Base-by-base conservation (phyloP, 2,329 filamentous ascomycete species). In the Allantophomopsis lycopodina region DNA sequence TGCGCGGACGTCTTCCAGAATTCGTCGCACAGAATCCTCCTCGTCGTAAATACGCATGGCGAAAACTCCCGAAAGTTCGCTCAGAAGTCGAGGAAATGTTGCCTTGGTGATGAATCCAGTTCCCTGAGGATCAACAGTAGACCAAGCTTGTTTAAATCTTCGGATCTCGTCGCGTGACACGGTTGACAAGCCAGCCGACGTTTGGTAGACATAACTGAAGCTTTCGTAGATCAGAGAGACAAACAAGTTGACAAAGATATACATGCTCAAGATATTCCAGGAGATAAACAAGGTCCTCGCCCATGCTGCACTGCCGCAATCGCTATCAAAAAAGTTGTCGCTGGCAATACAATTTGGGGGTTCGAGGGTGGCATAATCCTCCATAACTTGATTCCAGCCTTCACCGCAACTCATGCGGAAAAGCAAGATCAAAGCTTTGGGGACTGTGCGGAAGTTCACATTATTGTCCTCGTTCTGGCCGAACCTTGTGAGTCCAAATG, bases 231-330 rank as follows among this genome's bases (percentile, higher is more conserved):
- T 98, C 57, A 98, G 77, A 37, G 91, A 98, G 43, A 98, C 89
- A 59, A 98, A 98, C 55, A 98, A 65, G 55, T 89, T 95, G 55
- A 96, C 89, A 54, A 98, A 98, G 53, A 98, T 94, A 63, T 98
- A 98, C 91, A 98, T 98, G 82, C 89, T 96, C 60, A 98, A 73
- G 52, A 98, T 89, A 65, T 98, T 98, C 91, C 91, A 98, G 4
- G 82, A 76, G 42, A 96, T 87, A 64, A 98, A 98, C 8, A 98
- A 68, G 28, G 79, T 76, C 38, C 87, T 73, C 7, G 91, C 87
- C 87, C 91, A 98, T 32, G 77, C 73, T 38, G 78, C 73, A 61
- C 89, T 94, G 42, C 91, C 91, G 54, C 91, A 98, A 60, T 98
- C 93, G 51, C 86, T 91, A 33, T 83, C 65, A 52, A 87, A 89